Percentiles rank a stretch among this genome's conserved stretches.
These are phyloP conservation scores for Fragaria iinumae DNA, from an alignment of 306 rosid species.

Conservation along the genomic window DNA sequence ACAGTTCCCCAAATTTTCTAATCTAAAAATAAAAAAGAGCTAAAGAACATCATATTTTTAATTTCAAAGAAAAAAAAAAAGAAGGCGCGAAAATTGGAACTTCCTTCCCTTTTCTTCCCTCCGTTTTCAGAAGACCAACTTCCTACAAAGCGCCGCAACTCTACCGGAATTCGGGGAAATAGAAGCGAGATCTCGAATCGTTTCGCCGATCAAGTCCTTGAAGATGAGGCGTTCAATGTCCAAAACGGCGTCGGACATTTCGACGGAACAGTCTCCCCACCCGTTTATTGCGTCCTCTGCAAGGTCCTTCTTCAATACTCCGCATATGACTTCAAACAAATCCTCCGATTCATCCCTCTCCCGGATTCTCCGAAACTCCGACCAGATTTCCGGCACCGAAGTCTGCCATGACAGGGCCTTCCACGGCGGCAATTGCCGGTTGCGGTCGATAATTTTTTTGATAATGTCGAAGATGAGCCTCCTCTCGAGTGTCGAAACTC, in stretches of 20 bases:
- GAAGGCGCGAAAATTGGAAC: constrained; percentile 32
- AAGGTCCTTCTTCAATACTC: constrained; percentile 69
- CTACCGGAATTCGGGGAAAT: constrained; percentile 26
- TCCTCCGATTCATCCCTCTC: constrained; percentile 68
- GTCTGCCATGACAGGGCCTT: constrained; percentile 33
- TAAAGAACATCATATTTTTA: constrained; percentile 3
- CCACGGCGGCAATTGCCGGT: constrained; percentile 73
- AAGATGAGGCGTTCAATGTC: constrained; percentile 82
- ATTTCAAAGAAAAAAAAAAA: constrained; percentile 12
- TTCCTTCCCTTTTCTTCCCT: constrained; percentile 12
- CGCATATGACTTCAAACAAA: constrained; percentile 61
- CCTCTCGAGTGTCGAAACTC: constrained; percentile 51
- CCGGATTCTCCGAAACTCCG: constrained; percentile 53
- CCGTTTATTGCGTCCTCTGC: constrained; percentile 50
- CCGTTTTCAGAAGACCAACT: constrained; percentile 47
- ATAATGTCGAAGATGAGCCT: constrained; percentile 71
- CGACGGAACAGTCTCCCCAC: constrained; percentile 65
- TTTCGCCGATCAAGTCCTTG: constrained; percentile 80
- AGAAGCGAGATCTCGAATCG: constrained; percentile 64
- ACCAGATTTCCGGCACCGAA: constrained; percentile 54
- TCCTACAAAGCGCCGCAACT: constrained; percentile 51
- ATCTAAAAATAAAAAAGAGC: constrained; percentile 16
- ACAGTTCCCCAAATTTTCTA: constrained; percentile 16
- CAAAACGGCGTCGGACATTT: constrained; percentile 64
- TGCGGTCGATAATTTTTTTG: constrained; percentile 53